Conservation (phyloP, 2,329 filamentous ascomycete genomes). For the Dactylellina parvicollis region DNA sequence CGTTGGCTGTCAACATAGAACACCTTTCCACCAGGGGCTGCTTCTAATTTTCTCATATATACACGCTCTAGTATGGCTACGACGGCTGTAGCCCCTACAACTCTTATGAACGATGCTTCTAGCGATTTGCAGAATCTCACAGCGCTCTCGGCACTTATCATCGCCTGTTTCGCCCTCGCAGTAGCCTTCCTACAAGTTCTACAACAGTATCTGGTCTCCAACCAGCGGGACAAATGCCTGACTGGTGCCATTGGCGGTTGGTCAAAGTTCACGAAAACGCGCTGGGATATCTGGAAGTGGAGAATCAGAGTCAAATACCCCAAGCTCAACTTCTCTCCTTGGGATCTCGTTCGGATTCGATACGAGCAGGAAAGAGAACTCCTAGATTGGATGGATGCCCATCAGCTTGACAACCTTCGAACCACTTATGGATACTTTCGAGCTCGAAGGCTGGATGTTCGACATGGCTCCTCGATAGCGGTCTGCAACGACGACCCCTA, state of each 20-base stretch:
- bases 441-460: constrained; percentile 13
- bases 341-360: constrained; percentile 2
- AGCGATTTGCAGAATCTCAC: neutral
- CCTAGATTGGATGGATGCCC: constrained; percentile 6
- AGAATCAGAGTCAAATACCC: constrained; percentile 17
- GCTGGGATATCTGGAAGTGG: constrained; percentile 24
- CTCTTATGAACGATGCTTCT: neutral
- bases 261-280: constrained; percentile 17
- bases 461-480: constrained; percentile 2
- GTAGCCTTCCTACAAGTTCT: constrained; percentile 1
- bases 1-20: no score
- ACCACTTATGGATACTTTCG: constrained; percentile 5
- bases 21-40: no score
- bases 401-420: neutral
- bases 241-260: constrained; percentile 16
- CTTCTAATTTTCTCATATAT: no score
- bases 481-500: neutral
- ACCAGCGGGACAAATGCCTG: constrained; percentile 22
- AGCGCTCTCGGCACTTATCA: neutral
- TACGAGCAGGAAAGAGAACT: constrained; percentile 9
- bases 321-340: constrained; percentile 2
- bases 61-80: no score
- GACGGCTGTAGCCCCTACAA: neutral
- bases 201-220: constrained; percentile 13
- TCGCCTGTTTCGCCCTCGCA: neutral